Conservation (phyloP, 768 basidiomycete species). For the Leccinum fibrillosum region DNA sequence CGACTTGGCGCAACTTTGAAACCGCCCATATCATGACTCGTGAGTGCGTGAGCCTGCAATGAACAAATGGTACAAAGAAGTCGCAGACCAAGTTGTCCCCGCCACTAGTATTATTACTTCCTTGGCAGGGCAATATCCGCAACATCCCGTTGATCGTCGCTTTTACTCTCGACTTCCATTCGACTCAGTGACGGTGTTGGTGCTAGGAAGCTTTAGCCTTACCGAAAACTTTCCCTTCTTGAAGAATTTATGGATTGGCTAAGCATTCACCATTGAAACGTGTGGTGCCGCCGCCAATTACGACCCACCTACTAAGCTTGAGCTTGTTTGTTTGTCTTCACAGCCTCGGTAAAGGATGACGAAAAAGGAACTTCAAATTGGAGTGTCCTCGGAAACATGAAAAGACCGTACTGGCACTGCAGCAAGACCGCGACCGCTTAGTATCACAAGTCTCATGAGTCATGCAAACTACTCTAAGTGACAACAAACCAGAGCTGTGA, state of each 20-base stretch:
- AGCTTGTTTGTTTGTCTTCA: not conserved
- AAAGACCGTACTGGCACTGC: not conserved
- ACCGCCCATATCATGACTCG: slow-evolving; percentile 3
- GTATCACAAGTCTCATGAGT: not conserved
- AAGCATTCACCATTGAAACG: not conserved
- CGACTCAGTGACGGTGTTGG: not conserved
- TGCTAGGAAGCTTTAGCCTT: not conserved
- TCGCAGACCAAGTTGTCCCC: not conserved
- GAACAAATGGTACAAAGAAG: not conserved
- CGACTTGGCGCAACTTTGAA: slow-evolving; percentile 8
- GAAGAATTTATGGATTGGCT: not conserved
- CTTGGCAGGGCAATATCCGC: not conserved
- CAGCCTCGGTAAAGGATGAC: not conserved
- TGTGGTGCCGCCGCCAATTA: not conserved
- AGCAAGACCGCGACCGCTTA: not conserved
- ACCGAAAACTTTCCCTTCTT: not conserved
- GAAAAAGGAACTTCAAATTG: not conserved
- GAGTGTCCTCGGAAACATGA: not conserved
- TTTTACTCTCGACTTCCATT: not conserved
- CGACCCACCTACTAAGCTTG: too few relatives aligned
- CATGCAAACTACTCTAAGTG: too few relatives aligned
- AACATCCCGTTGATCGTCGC: not conserved
- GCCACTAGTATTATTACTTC: not conserved
- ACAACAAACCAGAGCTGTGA: not conserved
- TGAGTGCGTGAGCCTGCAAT: not conserved